Percentiles rank a stretch among this genome's conserved stretches.
These are phyloP conservation scores for Hortaea werneckii DNA, from an alignment of 2,329 filamentous ascomycete genomes.

Conservation along the genomic window DNA sequence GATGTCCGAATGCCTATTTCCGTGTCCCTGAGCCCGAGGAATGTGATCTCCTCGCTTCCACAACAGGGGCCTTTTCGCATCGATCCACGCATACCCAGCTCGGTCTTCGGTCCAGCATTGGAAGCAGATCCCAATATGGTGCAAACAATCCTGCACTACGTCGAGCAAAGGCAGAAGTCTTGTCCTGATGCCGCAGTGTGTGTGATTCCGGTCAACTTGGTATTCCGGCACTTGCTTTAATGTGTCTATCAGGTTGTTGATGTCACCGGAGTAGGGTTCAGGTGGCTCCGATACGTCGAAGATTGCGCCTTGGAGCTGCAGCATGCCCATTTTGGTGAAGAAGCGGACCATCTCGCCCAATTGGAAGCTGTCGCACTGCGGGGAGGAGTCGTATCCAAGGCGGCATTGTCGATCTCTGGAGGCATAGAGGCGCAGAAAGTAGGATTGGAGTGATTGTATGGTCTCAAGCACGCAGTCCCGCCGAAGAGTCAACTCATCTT, in stretches of 20 bases:
- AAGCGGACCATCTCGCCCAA: slow-evolving; percentile 69
- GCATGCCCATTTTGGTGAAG: slow-evolving; percentile 49
- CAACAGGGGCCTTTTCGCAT: slow-evolving; percentile 35
- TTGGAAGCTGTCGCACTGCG: slow-evolving; percentile 67
- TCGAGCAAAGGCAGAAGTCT: slow-evolving; percentile 57
- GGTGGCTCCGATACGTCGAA: slow-evolving; percentile 30
- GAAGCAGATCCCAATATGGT: slow-evolving; percentile 34
- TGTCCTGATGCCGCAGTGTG: slow-evolving; percentile 60
- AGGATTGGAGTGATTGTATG: slow-evolving; percentile 56
- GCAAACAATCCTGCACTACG: slow-evolving; percentile 42
- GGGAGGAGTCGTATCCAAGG: slow-evolving; percentile 62
- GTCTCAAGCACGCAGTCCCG: slow-evolving; percentile 58
- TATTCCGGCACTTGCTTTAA: slow-evolving; percentile 60
- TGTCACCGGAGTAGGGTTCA: slow-evolving; percentile 48
- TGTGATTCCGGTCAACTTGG: slow-evolving; percentile 64
- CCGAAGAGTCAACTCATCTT: slow-evolving; percentile 59
- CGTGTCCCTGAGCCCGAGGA: slow-evolving; percentile 11
- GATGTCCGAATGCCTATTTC: slow-evolving; percentile 17
- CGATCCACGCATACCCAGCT: slow-evolving; percentile 33
- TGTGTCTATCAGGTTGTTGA: slow-evolving; percentile 49
- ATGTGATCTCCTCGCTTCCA: slow-evolving; percentile 27
- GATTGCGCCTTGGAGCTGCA: slow-evolving; percentile 44
- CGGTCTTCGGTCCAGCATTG: slow-evolving; percentile 35
- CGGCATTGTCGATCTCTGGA: slow-evolving; percentile 60
- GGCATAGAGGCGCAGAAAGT: slow-evolving; percentile 59